Evolutionary conservation across 2,329 filamentous ascomycete species (phyloP).

Genomic region (Aspergillus sp.): DNA sequence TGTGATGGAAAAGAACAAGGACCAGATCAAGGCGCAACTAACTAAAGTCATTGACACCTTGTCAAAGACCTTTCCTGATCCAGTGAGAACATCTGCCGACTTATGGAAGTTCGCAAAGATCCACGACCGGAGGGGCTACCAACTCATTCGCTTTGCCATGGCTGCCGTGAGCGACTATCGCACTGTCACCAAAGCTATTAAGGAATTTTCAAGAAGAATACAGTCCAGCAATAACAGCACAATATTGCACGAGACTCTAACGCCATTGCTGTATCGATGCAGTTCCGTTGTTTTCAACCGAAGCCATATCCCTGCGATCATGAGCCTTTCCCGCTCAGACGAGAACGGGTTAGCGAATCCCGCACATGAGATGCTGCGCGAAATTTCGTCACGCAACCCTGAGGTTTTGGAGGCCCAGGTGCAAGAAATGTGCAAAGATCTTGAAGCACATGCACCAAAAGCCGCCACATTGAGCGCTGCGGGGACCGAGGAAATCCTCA

Average conservation of each 20-base stretch:
- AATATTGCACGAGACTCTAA: conserved; percentile 73
- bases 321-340: conserved; percentile 82
- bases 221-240: conserved; percentile 64
- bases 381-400: conserved; percentile 86
- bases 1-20: conserved; percentile 67
- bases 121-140: conserved; percentile 86
- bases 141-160: conserved; percentile 83
- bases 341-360: conserved; percentile 73
- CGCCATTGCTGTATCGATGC: conserved; percentile 78
- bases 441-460: conserved; percentile 77
- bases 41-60: conserved; percentile 72
- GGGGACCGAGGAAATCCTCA: conserved; percentile 82
- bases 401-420: conserved; percentile 92
- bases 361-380: conserved; percentile 85
- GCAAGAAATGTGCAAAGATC: conserved; percentile 82
- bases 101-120: conserved; percentile 87
- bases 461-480: conserved; percentile 66
- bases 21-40: conserved; percentile 67
- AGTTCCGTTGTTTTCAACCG: conserved; percentile 88
- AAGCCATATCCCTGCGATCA: conserved; percentile 87
- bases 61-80: conserved; percentile 73
- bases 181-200: conserved; percentile 84
- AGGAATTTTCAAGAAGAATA: conserved; percentile 81
- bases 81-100: conserved; percentile 69
- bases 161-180: conserved; percentile 86